Conservation (phyloP, 345 rosid species). For the Cardamine resedifolia region DNA sequence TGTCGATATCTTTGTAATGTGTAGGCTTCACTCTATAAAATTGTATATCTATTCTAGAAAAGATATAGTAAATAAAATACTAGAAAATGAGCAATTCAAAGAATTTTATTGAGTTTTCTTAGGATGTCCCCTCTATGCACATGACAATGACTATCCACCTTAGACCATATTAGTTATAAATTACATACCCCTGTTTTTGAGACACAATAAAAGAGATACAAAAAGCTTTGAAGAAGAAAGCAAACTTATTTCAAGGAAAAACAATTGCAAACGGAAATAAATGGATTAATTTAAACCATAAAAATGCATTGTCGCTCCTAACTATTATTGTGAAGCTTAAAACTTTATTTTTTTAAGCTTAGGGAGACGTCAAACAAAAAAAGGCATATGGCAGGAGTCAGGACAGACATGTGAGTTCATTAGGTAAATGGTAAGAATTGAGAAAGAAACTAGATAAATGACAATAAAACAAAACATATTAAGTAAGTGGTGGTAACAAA, state of each 20-base stretch:
- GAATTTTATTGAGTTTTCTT: conserved; percentile 17
- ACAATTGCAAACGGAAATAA: background rate
- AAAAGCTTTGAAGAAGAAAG: conserved; percentile 29
- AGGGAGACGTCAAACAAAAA: background rate
- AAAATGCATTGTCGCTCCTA: background rate
- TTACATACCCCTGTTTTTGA: conserved; percentile 26
- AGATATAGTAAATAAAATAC: background rate
- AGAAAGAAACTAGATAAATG: background rate
- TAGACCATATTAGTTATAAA: too few species aligned
- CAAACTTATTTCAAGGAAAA: background rate
- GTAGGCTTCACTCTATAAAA: conserved; percentile 31
- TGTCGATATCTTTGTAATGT: conserved; percentile 34
- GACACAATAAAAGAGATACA: conserved; percentile 34
- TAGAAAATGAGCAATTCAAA: conserved; percentile 6
- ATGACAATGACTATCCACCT: conserved; percentile 36
- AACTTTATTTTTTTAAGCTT: background rate
- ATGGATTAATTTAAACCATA: background rate
- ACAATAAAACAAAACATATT: background rate
- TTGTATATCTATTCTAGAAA: conserved; percentile 10
- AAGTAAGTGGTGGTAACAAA: background rate
- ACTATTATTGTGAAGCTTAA: background rate
- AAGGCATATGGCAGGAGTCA: background rate
- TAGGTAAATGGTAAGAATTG: background rate
- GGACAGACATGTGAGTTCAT: background rate
- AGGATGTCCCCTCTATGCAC: conserved; percentile 37